A percentile compares a stretch with the other conserved stretches of the same genome.
phyloP scores from a whole-genome alignment of 1,139 yeast genomes.

The Saccharomyces hybrid region DNA sequence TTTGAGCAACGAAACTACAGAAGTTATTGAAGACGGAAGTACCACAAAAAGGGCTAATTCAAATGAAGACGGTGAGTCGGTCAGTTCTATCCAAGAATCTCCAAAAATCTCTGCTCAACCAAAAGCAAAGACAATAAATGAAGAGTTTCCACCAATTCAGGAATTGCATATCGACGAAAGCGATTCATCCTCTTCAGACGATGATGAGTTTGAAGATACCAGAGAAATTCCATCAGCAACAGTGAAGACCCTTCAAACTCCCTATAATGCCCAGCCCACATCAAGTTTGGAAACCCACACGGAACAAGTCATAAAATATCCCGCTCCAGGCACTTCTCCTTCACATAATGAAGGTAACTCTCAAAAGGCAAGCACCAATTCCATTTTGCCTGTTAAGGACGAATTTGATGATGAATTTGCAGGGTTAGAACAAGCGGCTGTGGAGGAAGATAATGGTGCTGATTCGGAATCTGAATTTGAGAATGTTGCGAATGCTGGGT shows the following conservation, averaged over 20 bases:
- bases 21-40: not conserved
- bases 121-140: conserved; percentile 24
- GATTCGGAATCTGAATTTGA: conserved; percentile 30
- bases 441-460: conserved; percentile 41
- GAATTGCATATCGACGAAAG: conserved; percentile 59
- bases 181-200: conserved; percentile 41
- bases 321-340: not conserved
- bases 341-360: not conserved
- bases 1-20: not conserved
- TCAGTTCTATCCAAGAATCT: conserved; percentile 14
- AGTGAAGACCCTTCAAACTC: not conserved
- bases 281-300: not conserved
- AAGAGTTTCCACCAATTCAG: conserved; percentile 67
- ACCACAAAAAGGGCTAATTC: not conserved
- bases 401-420: conserved; percentile 45
- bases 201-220: conserved; percentile 13
- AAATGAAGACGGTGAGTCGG: conserved; percentile 7
- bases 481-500: conserved; percentile 10
- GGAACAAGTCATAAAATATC: not conserved
- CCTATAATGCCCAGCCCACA: not conserved
- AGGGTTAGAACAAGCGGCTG: conserved; percentile 37
- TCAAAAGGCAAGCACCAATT: not conserved
- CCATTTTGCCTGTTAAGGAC: conserved; percentile 11
- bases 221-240: conserved; percentile 9
- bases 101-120: conserved; percentile 4